phyloP scores from a whole-genome alignment of 768 basidiomycete species.

The Lactifluus hygrophoroides region DNA sequence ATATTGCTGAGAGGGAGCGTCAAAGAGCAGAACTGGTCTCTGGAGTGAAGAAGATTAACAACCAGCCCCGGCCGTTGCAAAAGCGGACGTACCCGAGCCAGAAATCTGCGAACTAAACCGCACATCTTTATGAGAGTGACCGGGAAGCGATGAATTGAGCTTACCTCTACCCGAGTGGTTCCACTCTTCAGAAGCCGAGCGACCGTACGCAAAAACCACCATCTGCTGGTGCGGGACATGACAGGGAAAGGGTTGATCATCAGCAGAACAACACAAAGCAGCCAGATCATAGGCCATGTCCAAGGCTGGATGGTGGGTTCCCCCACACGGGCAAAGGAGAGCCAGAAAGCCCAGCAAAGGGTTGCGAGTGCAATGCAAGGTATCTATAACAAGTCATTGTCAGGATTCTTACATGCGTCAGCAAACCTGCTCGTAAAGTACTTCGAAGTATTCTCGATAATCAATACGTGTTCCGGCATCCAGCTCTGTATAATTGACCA shows the following conservation, averaged over 20 bases:
- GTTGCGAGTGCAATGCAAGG: constrained; percentile 72
- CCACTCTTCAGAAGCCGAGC: constrained; percentile 64
- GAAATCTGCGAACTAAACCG: constrained; percentile 67
- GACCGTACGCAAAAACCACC: constrained; percentile 68
- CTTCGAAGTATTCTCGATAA: constrained; percentile 68
- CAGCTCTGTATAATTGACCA: constrained; percentile 1
- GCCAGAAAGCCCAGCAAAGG: constrained; percentile 74
- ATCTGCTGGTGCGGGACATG: constrained; percentile 53
- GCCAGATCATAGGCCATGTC: constrained; percentile 78
- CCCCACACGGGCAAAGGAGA: constrained; percentile 67
- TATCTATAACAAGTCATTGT: constrained; percentile 37
- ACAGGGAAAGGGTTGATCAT: constrained; percentile 74
- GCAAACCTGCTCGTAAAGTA: constrained; percentile 23
- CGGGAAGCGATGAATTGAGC: constrained; percentile 13
- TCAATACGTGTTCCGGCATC: constrained; percentile 33
- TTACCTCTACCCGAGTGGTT: constrained; percentile 63
- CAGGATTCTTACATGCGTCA: not conserved
- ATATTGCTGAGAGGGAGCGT: constrained; percentile 66
- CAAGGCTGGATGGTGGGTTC: constrained; percentile 47
- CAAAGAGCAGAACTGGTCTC: constrained; percentile 79
- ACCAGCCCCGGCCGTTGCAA: not conserved
- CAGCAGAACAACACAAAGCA: constrained; percentile 48
- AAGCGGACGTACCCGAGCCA: constrained; percentile 69
- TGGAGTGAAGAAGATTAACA: constrained; percentile 24
- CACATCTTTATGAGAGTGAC: not conserved